Evolutionary conservation across 148 eudicot species (phyloP), one percentile per base, ranked within the genome.

Genomic region (Pharnaceum exiguum): DNA sequence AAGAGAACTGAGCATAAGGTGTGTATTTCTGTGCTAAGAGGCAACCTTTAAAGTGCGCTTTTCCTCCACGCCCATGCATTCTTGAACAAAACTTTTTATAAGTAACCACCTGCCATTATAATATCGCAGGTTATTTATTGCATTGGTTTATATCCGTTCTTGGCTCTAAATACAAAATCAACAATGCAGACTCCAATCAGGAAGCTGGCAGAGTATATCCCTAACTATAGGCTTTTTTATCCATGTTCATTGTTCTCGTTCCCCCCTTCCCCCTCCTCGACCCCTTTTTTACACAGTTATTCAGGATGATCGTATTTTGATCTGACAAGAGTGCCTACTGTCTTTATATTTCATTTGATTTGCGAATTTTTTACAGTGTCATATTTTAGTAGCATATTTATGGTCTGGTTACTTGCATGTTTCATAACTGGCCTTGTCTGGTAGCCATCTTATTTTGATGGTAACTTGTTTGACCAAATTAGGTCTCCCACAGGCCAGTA

Each of bases 101-200:
- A 4, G 31, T 18, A 28, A 31, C 55, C 45, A 28, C 58, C 22
- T 67, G 26, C 35, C 35, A 39, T 42, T 52, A n/a, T n/a, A n/a
- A n/a, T n/a, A n/a, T n/a, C n/a, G 12, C 76, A 91, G 97, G 90
- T 85, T 63, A 46, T 70, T 52, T 80, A 80, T 74, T 84, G 65
- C 63, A 71, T 85, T 21, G 82, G 79, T 60, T 71, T 91, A 9
- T 91, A 91, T 71, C 97, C 97, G 25, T 91, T 87, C 71, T 67
- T 91, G 80, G 79, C 82, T 10, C 65, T 87, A 61, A 79, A 91
- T 63, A 46, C 73, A 43, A 52, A 64, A 64, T 87, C 97, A 31
- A 75, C 76, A 36, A 53, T 40, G 56, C 97, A 91, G 55, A 73
- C 76, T 29, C 31, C 43, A 46, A 85, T 87, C 33, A 71, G 63